Evolutionary conservation across 2,329 filamentous ascomycete genomes (phyloP).

Genomic region (Grosmannia penicillata): DNA sequence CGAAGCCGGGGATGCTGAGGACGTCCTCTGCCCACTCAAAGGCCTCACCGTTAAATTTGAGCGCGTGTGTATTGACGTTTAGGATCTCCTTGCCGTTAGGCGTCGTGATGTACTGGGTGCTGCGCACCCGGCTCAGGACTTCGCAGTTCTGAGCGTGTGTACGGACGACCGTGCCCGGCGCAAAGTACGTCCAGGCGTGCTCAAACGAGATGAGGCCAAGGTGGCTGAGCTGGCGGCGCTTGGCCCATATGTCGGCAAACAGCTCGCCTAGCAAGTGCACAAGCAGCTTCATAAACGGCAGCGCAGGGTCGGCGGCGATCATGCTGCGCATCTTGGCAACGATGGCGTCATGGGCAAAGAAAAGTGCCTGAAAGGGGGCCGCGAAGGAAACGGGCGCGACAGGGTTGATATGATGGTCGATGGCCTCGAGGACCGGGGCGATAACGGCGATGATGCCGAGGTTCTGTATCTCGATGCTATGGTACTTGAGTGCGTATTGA

Average conservation of each 20-base stretch:
- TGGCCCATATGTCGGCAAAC: slow-evolving; percentile 23
- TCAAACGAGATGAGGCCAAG: slow-evolving; percentile 25
- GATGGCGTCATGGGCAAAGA: slow-evolving; percentile 29
- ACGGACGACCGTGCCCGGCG: slow-evolving; percentile 22
- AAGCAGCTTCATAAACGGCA: slow-evolving; percentile 24
- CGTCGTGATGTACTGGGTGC: slow-evolving; percentile 16
- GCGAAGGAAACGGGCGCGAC: slow-evolving; percentile 21
- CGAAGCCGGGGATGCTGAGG: slow-evolving; percentile 18
- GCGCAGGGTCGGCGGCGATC: slow-evolving; percentile 14
- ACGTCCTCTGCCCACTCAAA: slow-evolving; percentile 24
- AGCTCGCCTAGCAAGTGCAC: slow-evolving; percentile 25
- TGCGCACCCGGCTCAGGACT: slow-evolving; percentile 23
- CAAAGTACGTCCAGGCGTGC: slow-evolving; percentile 29
- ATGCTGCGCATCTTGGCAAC: slow-evolving; percentile 16
- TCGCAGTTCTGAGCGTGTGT: slow-evolving; percentile 24
- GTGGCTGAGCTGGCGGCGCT: slow-evolving; percentile 20
- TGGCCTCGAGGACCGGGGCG: slow-evolving; percentile 26
- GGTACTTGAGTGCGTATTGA: slow-evolving; percentile 22
- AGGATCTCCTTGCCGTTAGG: slow-evolving; percentile 9
- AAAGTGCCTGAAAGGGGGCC: slow-evolving; percentile 25
- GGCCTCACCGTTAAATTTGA: slow-evolving; percentile 23
- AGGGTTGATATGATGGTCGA: slow-evolving; percentile 23
- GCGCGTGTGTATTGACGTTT: slow-evolving; percentile 17
- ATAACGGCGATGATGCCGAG: slow-evolving; percentile 24
- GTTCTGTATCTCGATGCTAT: slow-evolving; percentile 28